Base-by-base conservation (phyloP, 2,329 filamentous ascomycete species). In the Fusarium dlaminii region DNA sequence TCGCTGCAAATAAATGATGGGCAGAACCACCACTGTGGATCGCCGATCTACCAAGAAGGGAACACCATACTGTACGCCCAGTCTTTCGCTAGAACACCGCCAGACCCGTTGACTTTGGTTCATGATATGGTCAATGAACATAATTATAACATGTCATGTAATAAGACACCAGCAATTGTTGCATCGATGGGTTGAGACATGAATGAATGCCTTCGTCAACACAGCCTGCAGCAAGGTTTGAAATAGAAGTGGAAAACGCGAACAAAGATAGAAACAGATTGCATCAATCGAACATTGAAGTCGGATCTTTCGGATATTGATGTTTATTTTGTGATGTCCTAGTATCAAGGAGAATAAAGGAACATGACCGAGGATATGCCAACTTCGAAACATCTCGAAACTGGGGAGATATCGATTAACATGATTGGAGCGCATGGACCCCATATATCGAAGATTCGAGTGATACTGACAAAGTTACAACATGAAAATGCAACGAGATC, bases 371-470 rank as follows among this genome's bases (percentile, higher is more conserved):
- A 66, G 29, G 63, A 29, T 55, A 66, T 18, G 36, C 27, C n/a
- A n/a, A 20, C 34, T 6, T 37, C 34, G 29, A 46, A 55, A 40
- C 39, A 52, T 64, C 10, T 55, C 34, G 62, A 63, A 64, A 46
- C 34, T 22, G n/a, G 39, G 34, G 15, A 29, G 18, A 18, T 14
- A 65, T 43, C n/a, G 57, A 22, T 27, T 27, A 36, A 30, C 37
- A 14, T 52, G 32, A 65, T 65, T 65, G 57, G 61, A 58, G 46
- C 58, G 46, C 39, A 46, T 66, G 58, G 57, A 15, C 36, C 34
- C 52, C 43, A 59, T 40, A 45, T 12, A 54, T 63, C 32, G 59
- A 66, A 66, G 39, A 55, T 66, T 46, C 58, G 30, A 63, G 46
- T 43, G 45, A 49, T 36, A 40, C 32, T 40, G 32, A 52, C 32